Evolutionary conservation across 2,329 filamentous ascomycete genomes (phyloP).

Genomic region (Diaporthe capsici): DNA sequence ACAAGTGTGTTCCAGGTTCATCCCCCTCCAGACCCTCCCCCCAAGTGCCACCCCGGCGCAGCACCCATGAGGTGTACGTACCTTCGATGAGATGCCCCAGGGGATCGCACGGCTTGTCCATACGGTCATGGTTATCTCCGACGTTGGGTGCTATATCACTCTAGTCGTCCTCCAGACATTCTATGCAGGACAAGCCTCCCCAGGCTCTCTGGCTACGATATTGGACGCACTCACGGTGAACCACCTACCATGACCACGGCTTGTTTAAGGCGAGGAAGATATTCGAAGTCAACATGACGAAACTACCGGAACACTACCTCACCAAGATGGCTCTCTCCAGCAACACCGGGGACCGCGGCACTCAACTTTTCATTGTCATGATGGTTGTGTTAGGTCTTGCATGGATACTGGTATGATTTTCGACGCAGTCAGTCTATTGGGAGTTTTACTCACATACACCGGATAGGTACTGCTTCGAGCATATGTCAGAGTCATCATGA

Average conservation of each 20-base stretch:
- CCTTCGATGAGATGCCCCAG: not conserved
- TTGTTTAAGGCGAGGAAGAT: not conserved
- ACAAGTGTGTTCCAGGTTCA: constrained; percentile 26
- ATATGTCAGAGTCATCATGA: constrained; percentile 59
- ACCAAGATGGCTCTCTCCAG: constrained; percentile 14
- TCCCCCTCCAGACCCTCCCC: not conserved
- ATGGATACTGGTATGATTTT: constrained; percentile 34
- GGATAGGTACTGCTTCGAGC: constrained; percentile 55
- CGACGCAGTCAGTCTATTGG: no score
- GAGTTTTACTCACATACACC: not conserved
- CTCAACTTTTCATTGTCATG: constrained; percentile 30
- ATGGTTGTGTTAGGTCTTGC: constrained; percentile 9
- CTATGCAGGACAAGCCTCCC: not conserved
- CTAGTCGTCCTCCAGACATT: not conserved
- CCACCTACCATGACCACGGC: constrained; percentile 15
- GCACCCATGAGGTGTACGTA: not conserved
- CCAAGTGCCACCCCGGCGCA: constrained; percentile 3
- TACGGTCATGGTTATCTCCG: constrained; percentile 8
- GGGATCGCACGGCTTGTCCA: not conserved
- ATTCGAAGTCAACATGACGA: constrained; percentile 21
- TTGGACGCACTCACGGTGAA: not conserved
- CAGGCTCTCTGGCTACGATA: not conserved
- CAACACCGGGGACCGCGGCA: constrained; percentile 2
- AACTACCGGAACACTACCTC: constrained; percentile 18
- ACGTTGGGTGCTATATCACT: constrained; percentile 2